These are phyloP conservation scores for Penicillium longicatenatum DNA, from an alignment of 495 filamentous ascomycete genomes.

Conservation along the genomic window DNA sequence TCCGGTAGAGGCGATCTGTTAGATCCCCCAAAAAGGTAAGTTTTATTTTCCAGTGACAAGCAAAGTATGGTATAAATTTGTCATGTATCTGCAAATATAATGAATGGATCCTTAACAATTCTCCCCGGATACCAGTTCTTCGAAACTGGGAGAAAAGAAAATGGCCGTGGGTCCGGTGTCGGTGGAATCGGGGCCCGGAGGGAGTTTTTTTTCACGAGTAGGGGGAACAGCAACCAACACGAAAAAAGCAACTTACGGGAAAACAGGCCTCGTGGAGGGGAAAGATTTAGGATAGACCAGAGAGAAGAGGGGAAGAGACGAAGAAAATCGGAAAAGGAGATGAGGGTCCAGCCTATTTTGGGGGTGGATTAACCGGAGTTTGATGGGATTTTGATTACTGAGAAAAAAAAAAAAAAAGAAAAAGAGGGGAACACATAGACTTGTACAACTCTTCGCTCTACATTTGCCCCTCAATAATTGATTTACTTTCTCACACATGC, in stretches of 20 bases:
- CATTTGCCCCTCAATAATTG: neutral
- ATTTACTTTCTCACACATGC: neutral
- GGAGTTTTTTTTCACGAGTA: slow-evolving; percentile 16
- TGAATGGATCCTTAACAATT: neutral
- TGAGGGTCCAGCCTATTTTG: slow-evolving; percentile 23
- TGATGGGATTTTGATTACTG: slow-evolving; percentile 5
- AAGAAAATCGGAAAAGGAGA: slow-evolving; percentile 27
- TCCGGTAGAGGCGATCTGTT: slow-evolving; percentile 33
- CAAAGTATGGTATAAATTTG: too few relatives aligned
- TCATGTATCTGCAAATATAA: neutral
- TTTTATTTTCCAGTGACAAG: neutral
- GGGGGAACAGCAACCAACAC: slow-evolving; percentile 5
- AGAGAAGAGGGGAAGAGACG: slow-evolving; percentile 17
- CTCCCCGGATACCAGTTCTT: neutral
- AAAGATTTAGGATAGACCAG: slow-evolving; percentile 35
- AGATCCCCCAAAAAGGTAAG: slow-evolving; percentile 10
- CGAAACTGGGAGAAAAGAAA: slow-evolving; percentile 10
- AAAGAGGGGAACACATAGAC: neutral
- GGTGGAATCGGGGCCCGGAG: slow-evolving; percentile 20
- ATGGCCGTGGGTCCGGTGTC: slow-evolving; percentile 21
- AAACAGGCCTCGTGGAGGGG: slow-evolving; percentile 14
- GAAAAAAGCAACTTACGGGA: slow-evolving; percentile 27
- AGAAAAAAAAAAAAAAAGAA: neutral
- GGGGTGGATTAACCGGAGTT: slow-evolving; percentile 9
- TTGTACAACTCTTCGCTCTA: neutral